phyloP scores from a whole-genome alignment of 805 yeast genomes.

The Candida germanica region DNA sequence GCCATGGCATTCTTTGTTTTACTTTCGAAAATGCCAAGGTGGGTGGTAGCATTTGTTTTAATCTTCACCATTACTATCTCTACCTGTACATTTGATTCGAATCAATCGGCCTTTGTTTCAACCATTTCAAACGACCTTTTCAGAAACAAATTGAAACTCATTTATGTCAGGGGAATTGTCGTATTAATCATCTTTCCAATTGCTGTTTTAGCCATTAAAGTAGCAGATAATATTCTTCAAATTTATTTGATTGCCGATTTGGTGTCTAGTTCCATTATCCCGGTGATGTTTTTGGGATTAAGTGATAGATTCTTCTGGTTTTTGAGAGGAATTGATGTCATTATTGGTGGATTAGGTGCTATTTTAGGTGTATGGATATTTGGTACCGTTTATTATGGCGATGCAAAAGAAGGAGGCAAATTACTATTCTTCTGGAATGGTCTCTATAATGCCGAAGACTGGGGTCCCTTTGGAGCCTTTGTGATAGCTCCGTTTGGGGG shows the following conservation, averaged over 20 bases:
- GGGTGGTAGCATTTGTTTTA: slow-evolving; percentile 82
- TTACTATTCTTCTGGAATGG: slow-evolving; percentile 77
- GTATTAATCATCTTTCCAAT: slow-evolving; percentile 81
- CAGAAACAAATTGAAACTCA: slow-evolving; percentile 69
- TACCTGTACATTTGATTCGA: slow-evolving; percentile 85
- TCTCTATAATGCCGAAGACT: slow-evolving; percentile 68
- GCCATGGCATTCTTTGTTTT: slow-evolving; percentile 70
- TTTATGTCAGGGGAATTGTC: slow-evolving; percentile 69
- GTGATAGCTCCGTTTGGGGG: slow-evolving; percentile 88
- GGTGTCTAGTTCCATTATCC: slow-evolving; percentile 82
- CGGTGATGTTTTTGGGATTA: slow-evolving; percentile 77
- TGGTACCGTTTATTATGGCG: slow-evolving; percentile 75
- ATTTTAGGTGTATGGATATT: slow-evolving; percentile 74
- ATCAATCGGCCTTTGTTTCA: slow-evolving; percentile 86
- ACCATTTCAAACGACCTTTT: slow-evolving; percentile 86
- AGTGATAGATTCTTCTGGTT: slow-evolving; percentile 59
- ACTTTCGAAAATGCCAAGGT: slow-evolving; percentile 68
- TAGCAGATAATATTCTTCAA: slow-evolving; percentile 78
- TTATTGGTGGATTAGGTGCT: slow-evolving; percentile 83
- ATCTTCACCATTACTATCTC: slow-evolving; percentile 73
- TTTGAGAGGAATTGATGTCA: slow-evolving; percentile 74
- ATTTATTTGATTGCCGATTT: slow-evolving; percentile 89
- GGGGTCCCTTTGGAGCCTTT: slow-evolving; percentile 96
- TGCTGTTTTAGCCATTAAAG: slow-evolving; percentile 76
- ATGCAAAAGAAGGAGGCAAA: slow-evolving; percentile 73